Percentiles rank a stretch among this genome's conserved stretches.
phyloP scores from a whole-genome alignment of 192 early-diverging fungal species.

The Geranomyces michiganensis region DNA sequence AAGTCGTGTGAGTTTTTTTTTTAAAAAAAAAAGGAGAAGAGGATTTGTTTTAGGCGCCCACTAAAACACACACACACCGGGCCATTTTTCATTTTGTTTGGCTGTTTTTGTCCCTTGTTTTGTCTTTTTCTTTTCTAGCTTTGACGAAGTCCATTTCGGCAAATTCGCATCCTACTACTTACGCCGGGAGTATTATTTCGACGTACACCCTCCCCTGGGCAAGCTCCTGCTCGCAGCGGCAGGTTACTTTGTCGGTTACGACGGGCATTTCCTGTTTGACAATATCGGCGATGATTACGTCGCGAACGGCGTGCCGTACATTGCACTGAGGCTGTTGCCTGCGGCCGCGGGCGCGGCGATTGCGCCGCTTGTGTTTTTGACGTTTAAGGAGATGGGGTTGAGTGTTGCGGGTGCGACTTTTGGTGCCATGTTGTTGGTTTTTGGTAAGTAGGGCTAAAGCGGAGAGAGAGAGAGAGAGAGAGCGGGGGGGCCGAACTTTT shows the following conservation, averaged over 20 bases:
- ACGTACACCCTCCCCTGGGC: constrained; percentile 96
- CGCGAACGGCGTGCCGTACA: constrained; percentile 85
- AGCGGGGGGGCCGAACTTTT: background rate
- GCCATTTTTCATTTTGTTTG: background rate
- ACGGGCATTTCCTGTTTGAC: constrained; percentile 93
- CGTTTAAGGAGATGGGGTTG: constrained; percentile 86
- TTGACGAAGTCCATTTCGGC: constrained; percentile 99
- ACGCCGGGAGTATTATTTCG: constrained; percentile 88
- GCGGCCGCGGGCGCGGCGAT: constrained; percentile 78
- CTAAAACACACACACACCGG: background rate
- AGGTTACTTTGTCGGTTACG: constrained; percentile 87
- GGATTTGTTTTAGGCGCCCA: background rate
- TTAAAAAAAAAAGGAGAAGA: background rate
- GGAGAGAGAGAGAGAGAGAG: background rate
- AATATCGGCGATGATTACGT: constrained; percentile 93
- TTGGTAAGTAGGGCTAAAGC: constrained; percentile 60
- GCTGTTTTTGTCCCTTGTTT: no score
- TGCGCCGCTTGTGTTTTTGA: constrained; percentile 78
- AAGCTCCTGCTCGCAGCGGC: constrained; percentile 86
- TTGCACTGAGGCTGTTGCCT: constrained; percentile 77
- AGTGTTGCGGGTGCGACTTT: constrained; percentile 72
- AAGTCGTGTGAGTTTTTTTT: constrained; percentile 49
- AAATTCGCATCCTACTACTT: constrained; percentile 97
- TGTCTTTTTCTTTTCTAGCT: no score
- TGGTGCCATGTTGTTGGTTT: constrained; percentile 76